These are phyloP conservation scores for Teunomyces atbi DNA, from an alignment of 805 yeast genomes.

Conservation along the genomic window DNA sequence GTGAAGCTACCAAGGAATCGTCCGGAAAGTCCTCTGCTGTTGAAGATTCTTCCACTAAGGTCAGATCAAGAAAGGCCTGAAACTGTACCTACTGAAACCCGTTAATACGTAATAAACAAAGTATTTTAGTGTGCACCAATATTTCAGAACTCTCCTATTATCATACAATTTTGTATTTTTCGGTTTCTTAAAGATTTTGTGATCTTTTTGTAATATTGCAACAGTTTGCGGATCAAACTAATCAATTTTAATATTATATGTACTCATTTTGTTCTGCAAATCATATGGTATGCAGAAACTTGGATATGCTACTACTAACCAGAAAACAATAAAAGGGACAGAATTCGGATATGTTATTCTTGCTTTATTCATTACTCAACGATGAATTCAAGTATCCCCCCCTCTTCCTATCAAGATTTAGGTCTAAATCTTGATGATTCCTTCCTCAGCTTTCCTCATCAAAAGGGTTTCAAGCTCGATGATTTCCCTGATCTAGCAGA, in stretches of 20 bases:
- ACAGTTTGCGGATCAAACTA: not conserved
- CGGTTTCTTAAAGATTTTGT: not conserved
- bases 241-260: not conserved
- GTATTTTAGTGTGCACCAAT: not conserved
- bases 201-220: not conserved
- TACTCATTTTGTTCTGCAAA: not conserved
- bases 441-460: not conserved
- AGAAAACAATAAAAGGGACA: not conserved
- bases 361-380: not conserved
- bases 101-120: not conserved
- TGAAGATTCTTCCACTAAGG: slow-evolving; percentile 17
- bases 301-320: not conserved
- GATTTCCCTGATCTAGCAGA: not conserved
- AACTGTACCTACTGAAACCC: not conserved
- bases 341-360: not conserved
- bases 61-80: slow-evolving; percentile 37
- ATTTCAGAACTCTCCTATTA: not conserved
- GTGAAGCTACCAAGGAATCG: slow-evolving; percentile 8
- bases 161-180: not conserved
- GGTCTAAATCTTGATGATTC: not conserved
- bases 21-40: slow-evolving; percentile 10
- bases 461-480: not conserved
- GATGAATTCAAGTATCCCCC: not conserved
- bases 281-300: not conserved
- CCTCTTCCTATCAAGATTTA: not conserved